Evolutionary conservation across 2,329 filamentous ascomycete genomes (phyloP).

Genomic region (Colletotrichum gloeosporioides): DNA sequence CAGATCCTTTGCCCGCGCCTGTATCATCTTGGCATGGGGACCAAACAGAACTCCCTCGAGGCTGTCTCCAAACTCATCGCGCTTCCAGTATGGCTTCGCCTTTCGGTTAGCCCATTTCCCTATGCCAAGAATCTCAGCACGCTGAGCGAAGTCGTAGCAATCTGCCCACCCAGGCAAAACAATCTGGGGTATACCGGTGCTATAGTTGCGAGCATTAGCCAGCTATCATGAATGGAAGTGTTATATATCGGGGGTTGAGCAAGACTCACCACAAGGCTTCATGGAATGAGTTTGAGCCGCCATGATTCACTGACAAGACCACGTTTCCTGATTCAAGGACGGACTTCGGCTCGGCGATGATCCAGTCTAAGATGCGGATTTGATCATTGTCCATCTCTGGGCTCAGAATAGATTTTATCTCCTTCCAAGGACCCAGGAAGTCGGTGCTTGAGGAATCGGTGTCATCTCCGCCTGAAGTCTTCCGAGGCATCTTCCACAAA

Average conservation of each 20-base stretch:
- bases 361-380: conserved; percentile 45
- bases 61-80: not conserved
- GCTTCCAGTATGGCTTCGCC: not conserved
- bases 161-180: conserved; percentile 3
- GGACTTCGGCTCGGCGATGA: conserved; percentile 40
- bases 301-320: conserved; percentile 48
- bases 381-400: conserved; percentile 30
- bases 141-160: conserved; percentile 11
- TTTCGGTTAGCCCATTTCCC: conserved; percentile 23
- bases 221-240: not conserved
- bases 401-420: conserved; percentile 27
- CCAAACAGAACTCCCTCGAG: not conserved
- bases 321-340: conserved; percentile 42
- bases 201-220: not conserved
- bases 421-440: not conserved
- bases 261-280: conserved; percentile 37
- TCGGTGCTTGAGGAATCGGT: not conserved
- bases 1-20: not conserved
- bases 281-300: conserved; percentile 49
- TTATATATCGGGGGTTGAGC: too few species aligned
- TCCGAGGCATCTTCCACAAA: conserved; percentile 41
- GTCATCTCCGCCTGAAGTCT: not conserved
- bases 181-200: conserved; percentile 7
- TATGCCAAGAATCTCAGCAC: conserved; percentile 11
- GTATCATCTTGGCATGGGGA: not conserved